These are phyloP conservation scores for Henckelia pumila DNA, from an alignment of 257 asterid species.

Conservation along the genomic window DNA sequence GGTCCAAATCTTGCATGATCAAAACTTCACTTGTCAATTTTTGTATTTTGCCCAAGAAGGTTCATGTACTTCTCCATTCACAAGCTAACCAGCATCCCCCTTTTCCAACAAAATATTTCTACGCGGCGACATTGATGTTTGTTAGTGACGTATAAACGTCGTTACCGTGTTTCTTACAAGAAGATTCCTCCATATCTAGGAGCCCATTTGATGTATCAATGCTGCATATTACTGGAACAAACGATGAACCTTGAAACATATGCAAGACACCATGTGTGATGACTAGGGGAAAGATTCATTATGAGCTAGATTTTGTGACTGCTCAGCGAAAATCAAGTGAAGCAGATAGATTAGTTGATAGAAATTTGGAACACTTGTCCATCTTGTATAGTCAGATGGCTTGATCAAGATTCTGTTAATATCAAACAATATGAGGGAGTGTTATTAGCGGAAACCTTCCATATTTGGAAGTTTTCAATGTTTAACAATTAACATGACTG, in stretches of 20 bases:
- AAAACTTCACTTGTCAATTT: neutral
- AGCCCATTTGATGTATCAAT: neutral
- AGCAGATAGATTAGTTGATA: neutral
- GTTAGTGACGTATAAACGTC: neutral
- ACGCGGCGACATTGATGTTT: too few species aligned
- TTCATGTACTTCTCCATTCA: too few species aligned
- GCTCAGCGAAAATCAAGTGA: neutral
- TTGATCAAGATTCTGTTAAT: neutral
- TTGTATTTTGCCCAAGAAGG: neutral
- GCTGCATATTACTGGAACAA: too few species aligned
- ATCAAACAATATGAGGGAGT: neutral
- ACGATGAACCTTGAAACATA: neutral
- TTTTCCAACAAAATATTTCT: too few species aligned
- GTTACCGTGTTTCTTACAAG: neutral
- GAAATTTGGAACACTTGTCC: neutral
- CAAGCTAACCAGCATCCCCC: neutral
- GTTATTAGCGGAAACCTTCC: neutral
- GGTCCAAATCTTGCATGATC: neutral
- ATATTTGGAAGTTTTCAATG: neutral
- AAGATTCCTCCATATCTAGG: neutral
- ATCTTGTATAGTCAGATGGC: neutral
- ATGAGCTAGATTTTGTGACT: neutral
- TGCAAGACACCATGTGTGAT: neutral
- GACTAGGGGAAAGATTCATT: neutral
- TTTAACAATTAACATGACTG: neutral